Evolutionary conservation across 768 basidiomycete genomes (phyloP).

Genomic region (Amanita muscaria): DNA sequence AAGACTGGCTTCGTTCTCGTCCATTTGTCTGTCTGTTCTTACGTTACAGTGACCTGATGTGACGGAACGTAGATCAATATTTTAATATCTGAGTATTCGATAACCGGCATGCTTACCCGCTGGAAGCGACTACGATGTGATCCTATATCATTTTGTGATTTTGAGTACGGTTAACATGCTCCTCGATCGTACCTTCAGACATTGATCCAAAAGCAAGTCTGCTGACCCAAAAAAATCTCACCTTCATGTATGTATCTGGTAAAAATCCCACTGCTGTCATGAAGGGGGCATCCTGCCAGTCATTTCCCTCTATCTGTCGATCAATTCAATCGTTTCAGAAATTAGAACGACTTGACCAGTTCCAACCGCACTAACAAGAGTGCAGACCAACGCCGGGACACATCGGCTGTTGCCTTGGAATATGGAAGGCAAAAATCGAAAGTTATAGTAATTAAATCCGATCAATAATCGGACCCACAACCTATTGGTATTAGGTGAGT

Average conservation of each 20-base stretch:
- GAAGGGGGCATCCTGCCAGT: too few species aligned
- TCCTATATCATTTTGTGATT: neutral
- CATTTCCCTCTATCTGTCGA: too few species aligned
- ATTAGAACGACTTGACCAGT: too few species aligned
- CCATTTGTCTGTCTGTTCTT: too few species aligned
- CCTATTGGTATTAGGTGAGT: neutral
- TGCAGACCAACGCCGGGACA: neutral
- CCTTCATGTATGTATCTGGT: too few species aligned
- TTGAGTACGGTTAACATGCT: neutral
- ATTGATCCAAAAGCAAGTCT: neutral
- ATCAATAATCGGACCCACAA: neutral
- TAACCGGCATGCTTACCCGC: neutral
- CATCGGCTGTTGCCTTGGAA: conserved; percentile 6
- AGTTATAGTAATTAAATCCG: neutral
- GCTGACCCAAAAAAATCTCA: neutral
- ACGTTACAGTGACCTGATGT: too few species aligned
- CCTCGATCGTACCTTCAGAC: conserved; percentile 4
- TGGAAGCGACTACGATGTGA: conserved; percentile 6
- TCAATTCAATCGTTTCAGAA: too few species aligned
- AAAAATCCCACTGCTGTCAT: too few species aligned
- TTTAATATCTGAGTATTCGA: too few species aligned
- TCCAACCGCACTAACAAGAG: neutral
- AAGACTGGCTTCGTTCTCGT: too few species aligned
- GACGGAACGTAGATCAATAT: too few species aligned
- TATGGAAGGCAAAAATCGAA: neutral